Evolutionary conservation across 345 rosid species (phyloP), one percentile per base, ranked within the genome.

Genomic region (Gossypium ekmanianum): DNA sequence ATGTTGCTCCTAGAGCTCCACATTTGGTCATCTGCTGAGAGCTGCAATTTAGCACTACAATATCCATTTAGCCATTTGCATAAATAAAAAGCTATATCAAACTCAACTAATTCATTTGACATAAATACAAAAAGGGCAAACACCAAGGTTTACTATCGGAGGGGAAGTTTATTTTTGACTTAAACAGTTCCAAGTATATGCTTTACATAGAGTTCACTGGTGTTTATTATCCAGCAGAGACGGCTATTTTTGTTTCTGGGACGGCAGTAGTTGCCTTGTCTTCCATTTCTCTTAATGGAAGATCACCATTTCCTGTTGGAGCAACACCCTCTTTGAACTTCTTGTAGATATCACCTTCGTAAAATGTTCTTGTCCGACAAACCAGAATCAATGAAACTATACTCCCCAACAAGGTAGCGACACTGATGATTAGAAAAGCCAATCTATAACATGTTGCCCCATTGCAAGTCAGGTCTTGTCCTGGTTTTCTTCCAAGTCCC

Each of bases 281-380:
- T 66, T 17, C 70, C 29, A 66, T 66, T 43, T 66, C 70, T 27
- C 56, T 67, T 12, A 67, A 51, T 50, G 73, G 59, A 51, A 16
- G 24, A 69, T 1, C 59, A 26, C 59, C 61, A 69, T 69, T 51
- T 51, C 59, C 73, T 17, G 59, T 69, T 17, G 26, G 27, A 41
- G 20, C 8, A 14, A 17, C 34, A 45, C 70, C 75, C 18, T 54
- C 75, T 54, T 34, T 73, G 27, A 73, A 80, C 68, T 73, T 80
- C 72, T 73, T 68, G 72, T 73, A 80, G 18, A 77, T 54, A 55
- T 80, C 78, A 44, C 78, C 77, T 17, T 17, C 64, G 61, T 80
- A 80, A 45, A 80, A 77, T n/a, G 57, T 54, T n/a, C 70, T 45
- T 3, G 83, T 80, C 75, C 83, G 64, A 52, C 61, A 59, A 61